These are phyloP conservation scores for Monotropa hypopitys DNA, from an alignment of 179 eudicot genomes.

Conservation along the genomic window DNA sequence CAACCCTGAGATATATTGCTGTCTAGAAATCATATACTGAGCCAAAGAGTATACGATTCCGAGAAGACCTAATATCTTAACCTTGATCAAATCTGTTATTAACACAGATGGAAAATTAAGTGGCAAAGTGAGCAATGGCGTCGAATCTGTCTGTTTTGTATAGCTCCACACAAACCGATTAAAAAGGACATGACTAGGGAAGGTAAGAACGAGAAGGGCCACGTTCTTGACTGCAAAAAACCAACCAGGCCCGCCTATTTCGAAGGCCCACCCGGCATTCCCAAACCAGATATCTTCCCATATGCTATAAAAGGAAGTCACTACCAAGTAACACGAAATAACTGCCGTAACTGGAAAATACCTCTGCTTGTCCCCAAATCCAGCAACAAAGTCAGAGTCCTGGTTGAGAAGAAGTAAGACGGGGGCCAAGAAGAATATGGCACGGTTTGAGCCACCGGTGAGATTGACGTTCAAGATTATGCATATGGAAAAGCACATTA, in stretches of 20 bases:
- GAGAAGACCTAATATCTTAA: slow-evolving; percentile 75
- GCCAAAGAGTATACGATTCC: slow-evolving; percentile 85
- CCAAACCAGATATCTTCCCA: slow-evolving; percentile 97
- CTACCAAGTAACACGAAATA: slow-evolving; percentile 63
- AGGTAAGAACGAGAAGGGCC: slow-evolving; percentile 73
- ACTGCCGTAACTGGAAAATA: slow-evolving; percentile 80
- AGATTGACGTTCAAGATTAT: slow-evolving; percentile 71
- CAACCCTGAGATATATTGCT: slow-evolving; percentile 79
- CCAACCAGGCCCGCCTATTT: slow-evolving; percentile 88
- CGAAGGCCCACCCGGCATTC: slow-evolving; percentile 80
- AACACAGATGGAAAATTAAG: slow-evolving; percentile 75
- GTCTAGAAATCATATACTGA: slow-evolving; percentile 88
- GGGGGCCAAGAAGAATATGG: slow-evolving; percentile 94
- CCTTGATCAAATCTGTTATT: slow-evolving; percentile 74
- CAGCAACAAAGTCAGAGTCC: slow-evolving; percentile 94
- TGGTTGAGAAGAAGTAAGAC: slow-evolving; percentile 83
- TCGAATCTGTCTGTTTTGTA: slow-evolving; percentile 58
- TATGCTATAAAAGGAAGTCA: slow-evolving; percentile 58
- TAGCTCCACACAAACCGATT: slow-evolving; percentile 91
- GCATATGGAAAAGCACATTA: slow-evolving; percentile 89
- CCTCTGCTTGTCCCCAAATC: slow-evolving; percentile 95
- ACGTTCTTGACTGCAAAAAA: slow-evolving; percentile 82
- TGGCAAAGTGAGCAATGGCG: slow-evolving; percentile 66
- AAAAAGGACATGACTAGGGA: slow-evolving; percentile 86
- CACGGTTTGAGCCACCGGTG: slow-evolving; percentile 92